phyloP scores from a whole-genome alignment of 169 alveolate species.

The Eimeria praecox region DNA sequence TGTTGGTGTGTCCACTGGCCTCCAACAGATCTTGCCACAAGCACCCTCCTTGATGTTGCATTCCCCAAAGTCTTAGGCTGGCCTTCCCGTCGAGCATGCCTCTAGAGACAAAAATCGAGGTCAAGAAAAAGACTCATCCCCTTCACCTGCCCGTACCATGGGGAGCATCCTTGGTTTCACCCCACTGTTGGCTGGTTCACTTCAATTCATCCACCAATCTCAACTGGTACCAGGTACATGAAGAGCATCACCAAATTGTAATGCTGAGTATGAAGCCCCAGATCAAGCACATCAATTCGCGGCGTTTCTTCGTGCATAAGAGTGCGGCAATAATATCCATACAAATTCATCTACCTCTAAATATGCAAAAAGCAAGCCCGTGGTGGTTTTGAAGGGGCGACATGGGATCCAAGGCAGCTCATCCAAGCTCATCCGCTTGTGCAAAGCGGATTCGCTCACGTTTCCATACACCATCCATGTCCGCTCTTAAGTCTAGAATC shows the following conservation, averaged over 20 bases:
- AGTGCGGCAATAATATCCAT: not conserved
- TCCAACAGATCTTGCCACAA: not conserved
- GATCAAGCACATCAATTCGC: not conserved
- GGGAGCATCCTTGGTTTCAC: not conserved
- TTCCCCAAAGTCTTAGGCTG: not conserved
- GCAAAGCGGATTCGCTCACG: slow-evolving; percentile 94
- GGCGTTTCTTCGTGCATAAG: not conserved
- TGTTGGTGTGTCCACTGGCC: not conserved
- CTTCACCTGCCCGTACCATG: not conserved
- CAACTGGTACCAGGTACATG: not conserved
- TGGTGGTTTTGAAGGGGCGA: not conserved
- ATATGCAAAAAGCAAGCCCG: no score
- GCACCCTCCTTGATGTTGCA: not conserved
- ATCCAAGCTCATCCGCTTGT: slow-evolving; percentile 93
- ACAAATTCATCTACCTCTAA: not conserved
- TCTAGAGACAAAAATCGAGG: not conserved
- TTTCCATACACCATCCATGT: slow-evolving; percentile 88
- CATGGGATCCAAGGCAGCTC: slow-evolving; percentile 94
- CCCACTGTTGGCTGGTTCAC: no score
- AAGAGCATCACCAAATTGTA: not conserved
- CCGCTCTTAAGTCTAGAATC: slow-evolving; percentile 94
- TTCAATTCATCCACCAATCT: not conserved
- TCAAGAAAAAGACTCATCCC: not conserved
- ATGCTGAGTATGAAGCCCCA: not conserved
- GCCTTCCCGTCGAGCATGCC: not conserved